phyloP scores from a whole-genome alignment of 2,329 filamentous ascomycete genomes.

The Leptographium wingfieldii region DNA sequence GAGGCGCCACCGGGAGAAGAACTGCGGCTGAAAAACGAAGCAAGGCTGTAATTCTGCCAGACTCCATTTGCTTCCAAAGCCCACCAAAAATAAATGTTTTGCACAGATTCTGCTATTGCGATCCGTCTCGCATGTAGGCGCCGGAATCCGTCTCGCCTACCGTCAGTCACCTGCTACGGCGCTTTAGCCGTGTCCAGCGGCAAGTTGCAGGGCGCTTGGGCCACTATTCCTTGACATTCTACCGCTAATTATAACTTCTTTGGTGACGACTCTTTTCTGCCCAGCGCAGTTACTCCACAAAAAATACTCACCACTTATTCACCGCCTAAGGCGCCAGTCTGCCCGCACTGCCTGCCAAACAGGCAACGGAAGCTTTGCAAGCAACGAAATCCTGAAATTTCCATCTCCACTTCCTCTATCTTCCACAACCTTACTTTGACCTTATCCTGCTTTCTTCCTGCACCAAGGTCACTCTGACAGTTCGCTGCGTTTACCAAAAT shows the following conservation, averaged over 20 bases:
- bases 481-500: not conserved
- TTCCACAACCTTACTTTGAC: conserved; percentile 16
- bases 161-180: not conserved
- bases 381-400: conserved; percentile 2
- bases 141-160: not conserved
- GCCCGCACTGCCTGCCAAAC: not conserved
- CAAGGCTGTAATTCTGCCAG: not conserved
- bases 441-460: conserved; percentile 5
- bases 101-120: not conserved
- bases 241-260: not conserved
- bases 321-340: conserved; percentile 2
- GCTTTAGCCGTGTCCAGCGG: not conserved
- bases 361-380: conserved; percentile 2
- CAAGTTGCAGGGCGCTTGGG: not conserved
- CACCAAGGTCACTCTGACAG: not conserved
- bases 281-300: not conserved
- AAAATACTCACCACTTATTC: conserved; percentile 1
- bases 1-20: not conserved
- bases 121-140: not conserved
- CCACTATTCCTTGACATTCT: not conserved
- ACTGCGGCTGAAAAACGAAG: not conserved
- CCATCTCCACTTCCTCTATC: conserved; percentile 1
- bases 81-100: not conserved
- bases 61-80: not conserved
- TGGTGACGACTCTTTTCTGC: not conserved